Base-by-base conservation (phyloP, 805 yeast genomes). In the Lachancea fermentati region DNA sequence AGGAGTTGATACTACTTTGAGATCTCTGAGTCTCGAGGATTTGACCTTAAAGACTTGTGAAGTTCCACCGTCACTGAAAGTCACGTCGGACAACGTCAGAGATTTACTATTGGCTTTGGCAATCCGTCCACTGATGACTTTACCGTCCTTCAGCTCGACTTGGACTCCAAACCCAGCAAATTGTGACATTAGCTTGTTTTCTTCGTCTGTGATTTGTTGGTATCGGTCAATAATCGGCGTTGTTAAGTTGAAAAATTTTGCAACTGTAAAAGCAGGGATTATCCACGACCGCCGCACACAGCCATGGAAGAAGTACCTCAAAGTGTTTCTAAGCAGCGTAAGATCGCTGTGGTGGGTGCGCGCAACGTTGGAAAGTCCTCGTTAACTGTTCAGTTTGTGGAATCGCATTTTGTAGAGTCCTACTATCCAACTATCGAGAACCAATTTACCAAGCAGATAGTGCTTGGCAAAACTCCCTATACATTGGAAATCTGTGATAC, bases 371-470 rank as follows among this genome's bases (percentile, higher is more conserved):
- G 95, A 1, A 79, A 88, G 63, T 85, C 95, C 22, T 81, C 95
- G 2, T 67, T 87, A 67, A 81, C 88, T 1, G 86, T 85, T 8
- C 79, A 87, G 51, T 88, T 79, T 59, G 91, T 84, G 5, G 96
- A 88, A 54, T 84, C 85, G 51, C 91, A 85, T 56, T 88, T 87
- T 58, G 84, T 85, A 17, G 96, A 88, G 61, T 73, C 82, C 25
- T 87, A 88, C 63, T 88, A 86, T 61, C 96, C 96, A 22, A 88
- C 96, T 4, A 85, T 85, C 46, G 94, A 86, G 59, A 86, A 85
- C 62, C 89, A 84, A 62, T 85, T 84, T 62, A 72, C 79, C 56
- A 86, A 84, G 58, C 70, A 72, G 26, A 72, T 87, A 55, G 72
- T 70, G 43, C 76, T 81, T 60, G 76, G 82, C 45, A 83, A 82